These are phyloP conservation scores for Russula olivacea DNA, from an alignment of 768 basidiomycete species.

Conservation along the genomic window DNA sequence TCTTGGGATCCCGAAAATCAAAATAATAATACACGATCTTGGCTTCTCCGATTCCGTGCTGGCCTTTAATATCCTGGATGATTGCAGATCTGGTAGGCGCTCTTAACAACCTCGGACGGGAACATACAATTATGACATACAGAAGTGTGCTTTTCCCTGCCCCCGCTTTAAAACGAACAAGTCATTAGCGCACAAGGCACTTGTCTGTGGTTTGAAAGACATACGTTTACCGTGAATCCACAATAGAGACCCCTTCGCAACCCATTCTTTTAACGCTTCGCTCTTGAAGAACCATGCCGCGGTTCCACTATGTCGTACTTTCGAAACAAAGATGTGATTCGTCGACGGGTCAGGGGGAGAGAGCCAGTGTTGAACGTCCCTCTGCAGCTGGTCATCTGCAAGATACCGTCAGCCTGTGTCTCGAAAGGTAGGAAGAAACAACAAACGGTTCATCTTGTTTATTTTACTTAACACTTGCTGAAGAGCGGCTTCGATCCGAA, in stretches of 20 bases:
- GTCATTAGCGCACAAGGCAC: background rate
- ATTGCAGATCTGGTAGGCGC: background rate
- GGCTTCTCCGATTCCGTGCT: background rate
- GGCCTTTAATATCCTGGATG: background rate
- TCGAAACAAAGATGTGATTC: too few relatives aligned
- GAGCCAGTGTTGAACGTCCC: background rate
- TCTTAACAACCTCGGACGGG: background rate
- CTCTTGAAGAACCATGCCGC: too few relatives aligned
- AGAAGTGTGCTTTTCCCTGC: constrained; percentile 10
- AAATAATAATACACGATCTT: background rate
- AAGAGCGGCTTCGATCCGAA: background rate
- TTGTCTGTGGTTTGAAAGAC: too few relatives aligned
- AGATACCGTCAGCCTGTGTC: background rate
- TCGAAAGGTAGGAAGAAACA: background rate
- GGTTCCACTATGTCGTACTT: too few relatives aligned
- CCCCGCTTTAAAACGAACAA: background rate
- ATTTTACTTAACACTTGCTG: too few relatives aligned
- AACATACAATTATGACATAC: background rate
- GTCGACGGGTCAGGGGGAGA: background rate
- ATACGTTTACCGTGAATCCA: too few relatives aligned
- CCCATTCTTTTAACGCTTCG: too few relatives aligned
- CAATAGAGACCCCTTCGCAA: too few relatives aligned
- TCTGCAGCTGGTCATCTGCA: constrained; percentile 1
- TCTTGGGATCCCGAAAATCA: background rate
- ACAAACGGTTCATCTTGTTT: background rate